Evolutionary conservation across 176 grass and related monocot genomes (phyloP).

Genomic region (Triticum urartu): DNA sequence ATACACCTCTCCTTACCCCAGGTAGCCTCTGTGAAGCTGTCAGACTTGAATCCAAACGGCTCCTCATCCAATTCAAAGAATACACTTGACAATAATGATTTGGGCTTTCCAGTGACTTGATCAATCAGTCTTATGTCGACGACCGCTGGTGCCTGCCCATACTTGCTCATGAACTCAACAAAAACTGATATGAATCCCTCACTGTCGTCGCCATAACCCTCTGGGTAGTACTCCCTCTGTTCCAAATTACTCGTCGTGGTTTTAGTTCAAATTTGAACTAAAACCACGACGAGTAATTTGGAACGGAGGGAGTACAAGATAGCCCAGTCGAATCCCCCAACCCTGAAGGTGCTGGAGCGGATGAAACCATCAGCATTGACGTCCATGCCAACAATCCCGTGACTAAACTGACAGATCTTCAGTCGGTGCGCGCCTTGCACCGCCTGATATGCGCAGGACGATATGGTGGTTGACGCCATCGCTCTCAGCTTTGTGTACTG

Average conservation of each 20-base stretch:
- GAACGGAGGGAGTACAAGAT: not conserved
- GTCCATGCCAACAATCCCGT: conserved; percentile 3
- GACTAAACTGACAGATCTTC: conserved; percentile 9
- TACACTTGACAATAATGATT: not conserved
- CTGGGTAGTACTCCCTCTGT: not conserved
- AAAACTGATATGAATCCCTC: not conserved
- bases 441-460: not conserved
- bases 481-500: not conserved
- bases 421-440: conserved; percentile 17
- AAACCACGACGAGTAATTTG: no score
- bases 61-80: not conserved
- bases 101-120: not conserved
- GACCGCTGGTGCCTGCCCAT: not conserved
- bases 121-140: conserved; percentile 14
- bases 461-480: not conserved
- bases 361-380: not conserved
- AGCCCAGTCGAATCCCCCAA: conserved; percentile 30
- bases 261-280: no score
- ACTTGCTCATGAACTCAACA: conserved; percentile 12
- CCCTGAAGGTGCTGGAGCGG: conserved; percentile 7
- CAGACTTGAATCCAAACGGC: not conserved
- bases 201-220: not conserved
- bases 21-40: not conserved
- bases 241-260: no score
- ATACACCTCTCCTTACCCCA: not conserved